These are phyloP conservation scores for Lyophyllum semitale DNA, from an alignment of 768 basidiomycete genomes.

Conservation along the genomic window DNA sequence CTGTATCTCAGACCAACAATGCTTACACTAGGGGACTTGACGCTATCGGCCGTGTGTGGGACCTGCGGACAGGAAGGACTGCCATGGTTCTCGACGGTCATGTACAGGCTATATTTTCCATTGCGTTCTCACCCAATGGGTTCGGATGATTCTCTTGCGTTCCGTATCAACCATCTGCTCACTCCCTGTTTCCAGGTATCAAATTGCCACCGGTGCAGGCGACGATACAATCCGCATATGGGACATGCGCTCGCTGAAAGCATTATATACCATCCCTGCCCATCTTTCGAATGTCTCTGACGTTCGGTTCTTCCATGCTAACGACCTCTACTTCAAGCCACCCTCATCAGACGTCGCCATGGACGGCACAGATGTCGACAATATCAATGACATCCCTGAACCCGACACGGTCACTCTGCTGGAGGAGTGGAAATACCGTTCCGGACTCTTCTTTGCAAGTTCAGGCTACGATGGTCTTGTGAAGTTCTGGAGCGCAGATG, in stretches of 20 bases:
- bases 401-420: slow-evolving; percentile 37
- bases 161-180: slow-evolving; percentile 1
- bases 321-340: slow-evolving; percentile 50
- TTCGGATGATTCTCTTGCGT: slow-evolving; percentile 41
- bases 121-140: slow-evolving; percentile 96
- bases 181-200: slow-evolving; percentile 61
- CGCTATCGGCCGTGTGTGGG: slow-evolving; percentile 97
- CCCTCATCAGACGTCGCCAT: slow-evolving; percentile 50
- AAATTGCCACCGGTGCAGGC: slow-evolving; percentile 94
- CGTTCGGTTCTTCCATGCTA: slow-evolving; percentile 86
- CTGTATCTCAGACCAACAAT: background rate
- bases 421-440: slow-evolving; percentile 80
- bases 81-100: slow-evolving; percentile 99
- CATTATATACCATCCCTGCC: slow-evolving; percentile 95
- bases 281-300: slow-evolving; percentile 96
- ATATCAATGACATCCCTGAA: slow-evolving; percentile 37
- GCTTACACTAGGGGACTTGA: slow-evolving; percentile 75
- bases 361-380: slow-evolving; percentile 45
- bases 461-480: slow-evolving; percentile 94
- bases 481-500: slow-evolving; percentile 96
- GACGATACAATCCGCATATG: slow-evolving; percentile 99
- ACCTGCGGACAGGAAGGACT: slow-evolving; percentile 90
- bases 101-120: slow-evolving; percentile 86
- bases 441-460: slow-evolving; percentile 91
- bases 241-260: slow-evolving; percentile 93